Evolutionary conservation across 2,329 filamentous ascomycete species (phyloP).

Genomic region (Colletotrichum noveboracense): DNA sequence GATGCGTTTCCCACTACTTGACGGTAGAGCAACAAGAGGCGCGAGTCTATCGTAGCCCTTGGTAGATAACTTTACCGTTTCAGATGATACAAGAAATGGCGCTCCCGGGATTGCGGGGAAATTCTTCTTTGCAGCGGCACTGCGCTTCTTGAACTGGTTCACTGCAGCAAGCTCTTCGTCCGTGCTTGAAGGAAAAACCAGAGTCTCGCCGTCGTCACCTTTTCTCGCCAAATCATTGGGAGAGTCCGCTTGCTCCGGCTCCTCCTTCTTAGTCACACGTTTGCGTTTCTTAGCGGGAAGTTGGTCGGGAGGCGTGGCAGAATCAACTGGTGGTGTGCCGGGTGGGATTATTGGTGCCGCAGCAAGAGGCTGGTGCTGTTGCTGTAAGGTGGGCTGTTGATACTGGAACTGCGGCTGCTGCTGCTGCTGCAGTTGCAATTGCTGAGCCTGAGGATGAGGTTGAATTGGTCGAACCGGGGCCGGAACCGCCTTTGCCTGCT

Average conservation of each 20-base stretch:
- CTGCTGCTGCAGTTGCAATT: neutral
- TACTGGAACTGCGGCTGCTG: neutral
- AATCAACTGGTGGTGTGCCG: slow-evolving; percentile 12
- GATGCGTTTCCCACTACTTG: slow-evolving; percentile 41
- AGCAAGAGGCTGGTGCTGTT: neutral
- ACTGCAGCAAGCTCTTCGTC: slow-evolving; percentile 32
- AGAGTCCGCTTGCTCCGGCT: slow-evolving; percentile 35
- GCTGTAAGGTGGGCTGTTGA: neutral
- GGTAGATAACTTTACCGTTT: slow-evolving; percentile 44
- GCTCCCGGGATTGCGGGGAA: slow-evolving; percentile 44
- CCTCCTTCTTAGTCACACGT: slow-evolving; percentile 31
- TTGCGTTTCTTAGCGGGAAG: slow-evolving; percentile 42
- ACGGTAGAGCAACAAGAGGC: slow-evolving; percentile 45
- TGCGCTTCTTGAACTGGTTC: slow-evolving; percentile 42
- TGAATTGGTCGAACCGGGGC: neutral
- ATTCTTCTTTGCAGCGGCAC: slow-evolving; percentile 39
- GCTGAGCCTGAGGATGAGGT: neutral
- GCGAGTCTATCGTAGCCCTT: slow-evolving; percentile 52
- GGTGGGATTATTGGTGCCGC: slow-evolving; percentile 23
- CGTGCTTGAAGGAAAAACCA: slow-evolving; percentile 23
- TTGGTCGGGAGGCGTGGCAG: slow-evolving; percentile 27
- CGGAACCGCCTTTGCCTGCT: slow-evolving; percentile 17
- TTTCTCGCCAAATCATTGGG: slow-evolving; percentile 34
- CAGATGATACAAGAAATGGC: slow-evolving; percentile 41
- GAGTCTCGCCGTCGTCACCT: slow-evolving; percentile 37